Evolutionary conservation across 2,329 filamentous ascomycete species (phyloP).

Genomic region (Alternaria ventricosa): DNA sequence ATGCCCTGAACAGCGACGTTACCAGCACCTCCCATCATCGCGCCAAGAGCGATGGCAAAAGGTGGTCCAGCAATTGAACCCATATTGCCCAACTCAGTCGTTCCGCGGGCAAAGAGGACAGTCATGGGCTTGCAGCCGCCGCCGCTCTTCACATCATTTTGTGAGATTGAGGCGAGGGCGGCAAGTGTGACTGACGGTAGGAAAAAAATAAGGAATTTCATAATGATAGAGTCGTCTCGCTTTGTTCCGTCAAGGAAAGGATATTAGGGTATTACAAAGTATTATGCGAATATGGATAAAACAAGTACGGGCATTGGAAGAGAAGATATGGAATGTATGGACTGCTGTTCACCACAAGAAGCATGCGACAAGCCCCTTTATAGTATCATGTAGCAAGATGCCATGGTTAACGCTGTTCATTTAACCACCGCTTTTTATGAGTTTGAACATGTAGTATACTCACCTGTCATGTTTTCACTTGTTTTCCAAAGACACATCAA

Average conservation of each 20-base stretch:
- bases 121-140: conserved; percentile 56
- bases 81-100: conserved; percentile 61
- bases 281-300: not conserved
- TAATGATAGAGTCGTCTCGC: conserved; percentile 1
- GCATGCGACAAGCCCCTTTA: not conserved
- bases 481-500: conserved; percentile 8
- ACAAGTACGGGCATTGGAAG: not conserved
- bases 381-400: not conserved
- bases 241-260: not conserved
- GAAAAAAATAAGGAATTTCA: conserved; percentile 24
- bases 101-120: conserved; percentile 65
- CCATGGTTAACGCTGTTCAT: not conserved
- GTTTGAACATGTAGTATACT: not conserved
- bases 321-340: not conserved
- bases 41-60: conserved; percentile 56
- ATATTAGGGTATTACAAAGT: not conserved
- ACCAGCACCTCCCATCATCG: conserved; percentile 45
- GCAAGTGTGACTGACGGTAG: conserved; percentile 18
- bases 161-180: conserved; percentile 27
- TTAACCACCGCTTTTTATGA: not conserved
- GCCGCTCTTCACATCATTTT: conserved; percentile 38
- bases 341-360: not conserved
- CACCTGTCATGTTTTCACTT: conserved; percentile 21
- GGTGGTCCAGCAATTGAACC: conserved; percentile 59
- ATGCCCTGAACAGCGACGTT: conserved; percentile 62